phyloP scores from a whole-genome alignment of 768 basidiomycete genomes.

The Lentinus tigrinus region DNA sequence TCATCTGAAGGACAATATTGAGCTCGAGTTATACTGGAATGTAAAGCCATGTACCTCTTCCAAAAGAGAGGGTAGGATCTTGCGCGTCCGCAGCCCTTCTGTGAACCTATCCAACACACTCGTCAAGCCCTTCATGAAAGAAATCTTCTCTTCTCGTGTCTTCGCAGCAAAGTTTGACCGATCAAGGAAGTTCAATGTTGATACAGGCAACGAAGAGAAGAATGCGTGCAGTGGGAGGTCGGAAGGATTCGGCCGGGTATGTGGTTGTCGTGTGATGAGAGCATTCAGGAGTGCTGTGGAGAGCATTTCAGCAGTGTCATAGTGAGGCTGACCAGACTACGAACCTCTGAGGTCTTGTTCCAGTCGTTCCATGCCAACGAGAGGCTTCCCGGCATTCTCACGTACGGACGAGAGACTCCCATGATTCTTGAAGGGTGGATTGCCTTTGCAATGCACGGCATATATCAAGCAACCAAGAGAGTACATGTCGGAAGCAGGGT shows the following conservation, averaged over 20 bases:
- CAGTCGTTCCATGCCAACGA: constrained; percentile 60
- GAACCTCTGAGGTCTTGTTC: constrained; percentile 75
- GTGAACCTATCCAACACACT: constrained; percentile 82
- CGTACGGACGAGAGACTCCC: constrained; percentile 70
- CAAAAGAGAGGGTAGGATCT: constrained; percentile 87
- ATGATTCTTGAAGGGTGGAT: constrained; percentile 84
- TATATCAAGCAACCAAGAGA: constrained; percentile 89
- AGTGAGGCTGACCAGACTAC: background rate
- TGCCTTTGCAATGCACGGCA: constrained; percentile 86
- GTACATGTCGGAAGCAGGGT: constrained; percentile 90
- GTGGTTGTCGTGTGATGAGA: constrained; percentile 78
- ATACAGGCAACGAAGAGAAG: constrained; percentile 94
- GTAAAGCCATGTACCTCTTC: constrained; percentile 77
- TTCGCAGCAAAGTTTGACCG: constrained; percentile 94
- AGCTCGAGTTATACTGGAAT: background rate
- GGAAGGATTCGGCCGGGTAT: constrained; percentile 70
- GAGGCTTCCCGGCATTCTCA: constrained; percentile 62
- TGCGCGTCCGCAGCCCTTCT: constrained; percentile 80
- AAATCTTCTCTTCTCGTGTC: constrained; percentile 92
- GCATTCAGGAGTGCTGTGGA: constrained; percentile 69
- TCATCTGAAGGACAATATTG: constrained; percentile 51
- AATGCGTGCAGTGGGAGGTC: constrained; percentile 83
- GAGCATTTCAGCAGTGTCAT: constrained; percentile 6
- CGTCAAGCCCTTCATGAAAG: constrained; percentile 89
- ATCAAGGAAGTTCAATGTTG: constrained; percentile 94